Conservation (phyloP, 306 rosid species). For the Spatholobus suberectus region DNA sequence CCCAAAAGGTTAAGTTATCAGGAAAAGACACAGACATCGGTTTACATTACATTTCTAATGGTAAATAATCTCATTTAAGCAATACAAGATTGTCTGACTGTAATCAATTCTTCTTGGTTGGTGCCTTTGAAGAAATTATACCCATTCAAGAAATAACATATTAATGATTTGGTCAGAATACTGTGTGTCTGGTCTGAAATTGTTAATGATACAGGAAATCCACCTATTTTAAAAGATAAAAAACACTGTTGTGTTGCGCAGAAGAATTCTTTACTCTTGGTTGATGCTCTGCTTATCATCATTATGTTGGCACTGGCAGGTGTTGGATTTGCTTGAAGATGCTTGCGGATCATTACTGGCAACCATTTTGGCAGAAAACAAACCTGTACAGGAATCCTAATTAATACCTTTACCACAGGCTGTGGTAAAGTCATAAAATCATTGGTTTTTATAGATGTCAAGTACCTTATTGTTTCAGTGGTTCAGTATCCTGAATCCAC, state of each 20-base stretch:
- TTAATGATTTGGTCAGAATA: not conserved
- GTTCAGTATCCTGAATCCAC: not conserved
- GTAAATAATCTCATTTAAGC: not conserved
- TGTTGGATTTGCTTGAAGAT: conserved; percentile 94
- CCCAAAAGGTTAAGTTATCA: not conserved
- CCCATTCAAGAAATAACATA: not conserved
- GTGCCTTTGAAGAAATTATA: not conserved
- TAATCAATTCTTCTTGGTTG: not conserved
- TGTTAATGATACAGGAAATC: conserved; percentile 6
- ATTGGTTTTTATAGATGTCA: not conserved
- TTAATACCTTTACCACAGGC: conserved; percentile 25
- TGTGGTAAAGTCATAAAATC: not conserved
- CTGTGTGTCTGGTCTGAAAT: not conserved
- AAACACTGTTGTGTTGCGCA: not conserved
- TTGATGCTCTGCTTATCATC: conserved; percentile 27
- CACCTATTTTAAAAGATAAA: not conserved
- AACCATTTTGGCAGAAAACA: conserved; percentile 73
- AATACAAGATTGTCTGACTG: not conserved
- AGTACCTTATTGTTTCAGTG: conserved; percentile 3
- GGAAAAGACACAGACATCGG: not conserved
- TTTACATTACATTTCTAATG: not conserved
- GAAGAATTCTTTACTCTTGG: not conserved
- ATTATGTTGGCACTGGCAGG: conserved; percentile 56
- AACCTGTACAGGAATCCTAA: conserved; percentile 53
- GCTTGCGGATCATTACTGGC: conserved; percentile 85